These are phyloP conservation scores for Epichloe hybrida DNA, from an alignment of 2,329 filamentous ascomycete genomes.

Conservation along the genomic window DNA sequence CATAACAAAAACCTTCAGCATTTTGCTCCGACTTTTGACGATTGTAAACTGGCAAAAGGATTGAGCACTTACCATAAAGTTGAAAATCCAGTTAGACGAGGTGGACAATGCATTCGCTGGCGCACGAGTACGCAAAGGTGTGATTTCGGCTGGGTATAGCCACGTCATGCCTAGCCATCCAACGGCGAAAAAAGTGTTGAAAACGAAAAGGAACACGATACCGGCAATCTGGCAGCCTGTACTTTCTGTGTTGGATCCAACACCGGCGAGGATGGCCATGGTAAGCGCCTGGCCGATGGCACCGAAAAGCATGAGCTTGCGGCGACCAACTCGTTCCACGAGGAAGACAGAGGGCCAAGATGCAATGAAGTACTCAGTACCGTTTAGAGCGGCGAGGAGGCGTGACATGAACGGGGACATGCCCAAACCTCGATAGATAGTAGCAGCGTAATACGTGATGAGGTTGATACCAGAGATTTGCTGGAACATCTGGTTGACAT, in stretches of 20 bases:
- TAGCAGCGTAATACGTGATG: conserved; percentile 49
- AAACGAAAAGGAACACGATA: conserved; percentile 53
- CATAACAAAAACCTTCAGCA: background rate
- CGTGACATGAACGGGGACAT: conserved; percentile 41
- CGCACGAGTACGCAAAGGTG: conserved; percentile 52
- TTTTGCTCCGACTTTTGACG: background rate
- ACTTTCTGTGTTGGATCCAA: conserved; percentile 37
- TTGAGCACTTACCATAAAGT: conserved; percentile 32
- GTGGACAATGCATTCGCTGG: conserved; percentile 44
- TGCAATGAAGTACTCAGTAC: conserved; percentile 43
- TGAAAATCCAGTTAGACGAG: conserved; percentile 48
- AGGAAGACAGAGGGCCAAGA: conserved; percentile 49
- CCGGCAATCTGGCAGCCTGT: conserved; percentile 42
- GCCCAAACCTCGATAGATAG: conserved; percentile 43
- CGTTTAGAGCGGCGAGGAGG: conserved; percentile 34
- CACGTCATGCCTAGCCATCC: conserved; percentile 47
- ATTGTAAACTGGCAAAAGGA: no score
- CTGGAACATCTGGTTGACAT: conserved; percentile 50
- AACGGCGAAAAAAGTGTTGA: conserved; percentile 43
- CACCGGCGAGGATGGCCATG: conserved; percentile 49
- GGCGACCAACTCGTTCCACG: conserved; percentile 52
- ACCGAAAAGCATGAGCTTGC: conserved; percentile 60
- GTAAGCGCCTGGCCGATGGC: conserved; percentile 45
- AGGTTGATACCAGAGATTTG: conserved; percentile 52
- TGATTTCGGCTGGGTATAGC: conserved; percentile 54